Conservation (phyloP, 1,284 basidiomycete species). For the Apiotrichum akiyoshidainum region DNA sequence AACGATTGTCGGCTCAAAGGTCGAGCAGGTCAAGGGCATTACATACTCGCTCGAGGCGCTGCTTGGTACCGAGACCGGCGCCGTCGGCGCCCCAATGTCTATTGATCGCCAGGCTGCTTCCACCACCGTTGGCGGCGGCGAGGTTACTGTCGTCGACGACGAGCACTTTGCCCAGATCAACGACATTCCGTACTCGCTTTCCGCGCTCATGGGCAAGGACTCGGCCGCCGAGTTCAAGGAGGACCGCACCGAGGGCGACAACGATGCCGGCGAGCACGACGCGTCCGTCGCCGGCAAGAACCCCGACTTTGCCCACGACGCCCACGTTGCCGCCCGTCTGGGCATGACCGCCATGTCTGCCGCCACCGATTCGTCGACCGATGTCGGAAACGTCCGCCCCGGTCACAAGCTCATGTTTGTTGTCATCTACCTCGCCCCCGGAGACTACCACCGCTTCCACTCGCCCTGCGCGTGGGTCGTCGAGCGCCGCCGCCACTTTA, state of each 20-base stretch:
- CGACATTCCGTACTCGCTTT: conserved; percentile 90
- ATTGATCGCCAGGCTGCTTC: conserved; percentile 21
- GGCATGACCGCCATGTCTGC: conserved; percentile 55
- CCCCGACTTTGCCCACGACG: conserved; percentile 60
- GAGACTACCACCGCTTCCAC: conserved; percentile 98
- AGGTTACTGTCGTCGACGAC: conserved; percentile 54
- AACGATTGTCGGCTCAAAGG: conserved; percentile 70
- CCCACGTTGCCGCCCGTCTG: conserved; percentile 52
- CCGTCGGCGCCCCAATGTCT: conserved; percentile 22
- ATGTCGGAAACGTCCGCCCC: conserved; percentile 51
- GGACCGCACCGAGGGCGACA: conserved; percentile 9
- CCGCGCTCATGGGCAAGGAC: conserved; percentile 65
- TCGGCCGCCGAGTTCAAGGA: conserved; percentile 26
- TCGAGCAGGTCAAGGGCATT: conserved; percentile 97
- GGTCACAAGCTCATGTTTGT: conserved; percentile 84
- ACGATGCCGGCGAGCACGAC: conserved; percentile 33
- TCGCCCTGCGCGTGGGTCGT: conserved; percentile 95
- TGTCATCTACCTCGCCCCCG: conserved; percentile 96
- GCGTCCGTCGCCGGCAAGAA: conserved; percentile 37
- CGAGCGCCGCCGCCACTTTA: conserved; percentile 90
- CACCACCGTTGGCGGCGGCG: conserved; percentile 50
- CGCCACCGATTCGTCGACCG: conserved; percentile 52
- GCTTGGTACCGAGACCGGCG: conserved; percentile 60
- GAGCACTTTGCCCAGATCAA: conserved; percentile 93
- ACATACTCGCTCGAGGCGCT: conserved; percentile 94